A percentile compares a stretch with the other conserved stretches of the same genome.
Conservation (phyloP, 768 basidiomycete genomes). For the Solioccasus polychromus region DNA sequence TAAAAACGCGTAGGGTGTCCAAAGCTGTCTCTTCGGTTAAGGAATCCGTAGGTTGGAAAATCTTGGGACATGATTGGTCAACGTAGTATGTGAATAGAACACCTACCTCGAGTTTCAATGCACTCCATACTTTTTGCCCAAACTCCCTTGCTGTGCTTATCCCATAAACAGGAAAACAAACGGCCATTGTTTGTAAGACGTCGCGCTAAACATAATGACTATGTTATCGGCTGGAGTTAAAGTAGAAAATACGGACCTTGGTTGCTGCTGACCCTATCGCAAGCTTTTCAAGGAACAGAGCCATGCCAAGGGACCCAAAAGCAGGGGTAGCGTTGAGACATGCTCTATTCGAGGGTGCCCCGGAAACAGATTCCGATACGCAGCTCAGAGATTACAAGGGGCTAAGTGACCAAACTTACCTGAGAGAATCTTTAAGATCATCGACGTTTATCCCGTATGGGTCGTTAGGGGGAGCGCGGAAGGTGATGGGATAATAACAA, state of each 20-base stretch:
- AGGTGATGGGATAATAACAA: slow-evolving; percentile 98
- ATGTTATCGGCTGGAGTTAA: not conserved
- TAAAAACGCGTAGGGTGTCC: slow-evolving; percentile 65
- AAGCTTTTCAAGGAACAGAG: slow-evolving; percentile 90
- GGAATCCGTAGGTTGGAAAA: slow-evolving; percentile 87
- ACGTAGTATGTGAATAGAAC: not conserved
- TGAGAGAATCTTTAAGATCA: slow-evolving; percentile 71
- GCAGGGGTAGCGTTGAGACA: slow-evolving; percentile 77
- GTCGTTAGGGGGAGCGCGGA: slow-evolving; percentile 90
- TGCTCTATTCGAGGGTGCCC: slow-evolving; percentile 34
- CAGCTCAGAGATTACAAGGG: not conserved
- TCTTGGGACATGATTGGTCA: slow-evolving; percentile 42
- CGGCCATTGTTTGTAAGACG: slow-evolving; percentile 71
- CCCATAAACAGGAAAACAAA: slow-evolving; percentile 86
- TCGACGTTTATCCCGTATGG: slow-evolving; percentile 90
- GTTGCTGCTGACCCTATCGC: slow-evolving; percentile 74
- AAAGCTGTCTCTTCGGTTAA: slow-evolving; percentile 75
- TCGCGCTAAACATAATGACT: slow-evolving; percentile 60
- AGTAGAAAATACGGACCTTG: slow-evolving; percentile 52
- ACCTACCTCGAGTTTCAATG: slow-evolving; percentile 81
- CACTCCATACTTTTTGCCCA: slow-evolving; percentile 84
- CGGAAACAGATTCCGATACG: not conserved
- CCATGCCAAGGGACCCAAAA: slow-evolving; percentile 82
- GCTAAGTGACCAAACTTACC: slow-evolving; percentile 38
- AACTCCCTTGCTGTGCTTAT: slow-evolving; percentile 52